Base-by-base conservation (phyloP, 495 filamentous ascomycete species). In the Lepraria neglecta region DNA sequence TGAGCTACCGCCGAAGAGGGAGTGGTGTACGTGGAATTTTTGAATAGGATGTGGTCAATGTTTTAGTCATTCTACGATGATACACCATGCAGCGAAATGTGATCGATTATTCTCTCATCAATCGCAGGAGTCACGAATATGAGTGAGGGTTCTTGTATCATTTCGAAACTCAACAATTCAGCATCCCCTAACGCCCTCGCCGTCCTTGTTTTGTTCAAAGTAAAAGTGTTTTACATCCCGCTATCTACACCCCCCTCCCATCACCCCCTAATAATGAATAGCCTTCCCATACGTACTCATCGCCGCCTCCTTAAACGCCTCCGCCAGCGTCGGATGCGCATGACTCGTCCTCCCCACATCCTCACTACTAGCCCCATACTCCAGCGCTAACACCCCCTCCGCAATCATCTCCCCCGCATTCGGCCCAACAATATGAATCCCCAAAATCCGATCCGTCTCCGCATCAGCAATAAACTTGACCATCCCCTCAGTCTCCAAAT, bases 341-440 rank as follows among this genome's bases (percentile, higher is more conserved):
- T 98, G 94, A 76, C 89, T 92, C 59, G 94, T 97, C 68, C 92
- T 86, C 60, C 87, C 92, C 70, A 98, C 87, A 77, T 97, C 95
- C 80, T 97, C 94, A 69, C 84, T 88, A 63, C 87, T 92, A 28
- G 94, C 94, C 57, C 94, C 94, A 72, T 97, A 98, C 80, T 98
- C 94, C 56, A 98, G 77, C 58, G 94, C 95, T 67, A 98, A 80
- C 45, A 92, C 92, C 59, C 88, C 94, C 80, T 98, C 94, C 19
- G 92, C 94, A 78, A 98, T 96, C 95, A 98, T 96, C 83, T 98
- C 94, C 68, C 94, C 94, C 45, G 94, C 94, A 74, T 90, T 91
- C 70, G 95, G 82, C 51, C 94, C 94, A 68, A 98, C 84, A 76
- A 98, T 97, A 81, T 98, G 94, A 60, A 96, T 85, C 66, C 94